Base-by-base conservation (phyloP, 768 basidiomycete species). In the Pilatotrama ljubarskyi region DNA sequence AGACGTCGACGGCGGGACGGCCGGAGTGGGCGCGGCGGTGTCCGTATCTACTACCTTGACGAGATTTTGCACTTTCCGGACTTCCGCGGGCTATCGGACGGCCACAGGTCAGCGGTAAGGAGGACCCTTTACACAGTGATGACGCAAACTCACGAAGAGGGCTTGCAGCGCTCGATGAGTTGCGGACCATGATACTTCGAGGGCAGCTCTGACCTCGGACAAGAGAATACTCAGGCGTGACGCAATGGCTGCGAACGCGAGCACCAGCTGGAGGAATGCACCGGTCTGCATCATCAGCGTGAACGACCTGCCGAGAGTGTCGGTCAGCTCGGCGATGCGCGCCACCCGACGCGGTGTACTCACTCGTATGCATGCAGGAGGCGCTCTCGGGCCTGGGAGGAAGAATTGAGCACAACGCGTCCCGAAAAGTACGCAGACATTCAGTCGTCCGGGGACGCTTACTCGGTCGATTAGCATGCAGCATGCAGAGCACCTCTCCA, bases 231-330 rank as follows among this genome's bases (percentile, higher is more conserved):
- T 74, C 68, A 90, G 71, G 57, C 90, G 80, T 2, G 87, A 87
- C 43, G 80, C 73, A 38, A 90, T 80, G 13, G 84, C 88, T 22
- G 78, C 75, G 41, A 92, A 76, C 5, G 83, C 75, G 46, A 93
- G 68, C n/a, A 86, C 72, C 15, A 90, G 69, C 61, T 88, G 87
- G 13, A 88, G 75, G 66, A 93, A 93, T 17, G 89, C 85, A 17
- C 86, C 89, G 0, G 83, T 80, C 68, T 87, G 88, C 78, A 93
- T 82, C 35, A 82, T 81, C 24, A 85, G 75, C 26, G 77, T 73
- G 59, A 91, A 84, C 26, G 81, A 81, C 44, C 90, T 93, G 61
- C 8, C 9, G 24, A 15, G 20, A 36, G 48, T 40, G n/a, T 25
- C 29, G 47, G 50, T 40, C 5, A 55, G 43, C 55, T 18, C 22